Conservation (phyloP, 129 eudicot genomes). For the Flaveria trinervia region DNA sequence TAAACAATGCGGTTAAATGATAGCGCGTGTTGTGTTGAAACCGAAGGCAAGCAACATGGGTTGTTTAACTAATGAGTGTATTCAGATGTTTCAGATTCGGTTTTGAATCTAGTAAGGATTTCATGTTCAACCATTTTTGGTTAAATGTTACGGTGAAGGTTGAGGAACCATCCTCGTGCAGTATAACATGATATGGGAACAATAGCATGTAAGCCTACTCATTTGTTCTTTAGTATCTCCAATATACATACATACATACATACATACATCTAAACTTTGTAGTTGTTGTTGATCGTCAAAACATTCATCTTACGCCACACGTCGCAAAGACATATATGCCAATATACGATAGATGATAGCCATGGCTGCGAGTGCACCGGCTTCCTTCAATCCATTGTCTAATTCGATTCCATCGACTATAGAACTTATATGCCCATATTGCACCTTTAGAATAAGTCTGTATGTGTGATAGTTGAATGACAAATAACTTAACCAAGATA, state of each 20-base stretch:
- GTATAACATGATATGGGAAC: background rate
- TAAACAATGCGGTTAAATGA: slow-evolving; percentile 25
- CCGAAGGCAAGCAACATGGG: slow-evolving; percentile 62
- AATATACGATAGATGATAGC: slow-evolving; percentile 71
- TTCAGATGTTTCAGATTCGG: too few relatives aligned
- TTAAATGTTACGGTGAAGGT: too few relatives aligned
- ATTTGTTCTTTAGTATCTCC: slow-evolving; percentile 12
- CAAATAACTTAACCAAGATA: slow-evolving; percentile 85
- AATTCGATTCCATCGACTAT: slow-evolving; percentile 49
- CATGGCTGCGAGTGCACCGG: slow-evolving; percentile 62
- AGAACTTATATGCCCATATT: slow-evolving; percentile 57
- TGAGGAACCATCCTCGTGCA: too few relatives aligned
- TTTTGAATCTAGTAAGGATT: too few relatives aligned
- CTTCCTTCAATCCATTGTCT: slow-evolving; percentile 68
- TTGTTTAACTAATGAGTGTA: slow-evolving; percentile 41
- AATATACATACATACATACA: slow-evolving; percentile 2
- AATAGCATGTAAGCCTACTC: slow-evolving; percentile 7
- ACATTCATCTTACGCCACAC: slow-evolving; percentile 40
- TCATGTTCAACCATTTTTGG: too few relatives aligned
- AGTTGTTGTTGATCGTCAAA: slow-evolving; percentile 18
- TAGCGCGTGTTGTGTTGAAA: slow-evolving; percentile 31
- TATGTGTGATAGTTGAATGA: slow-evolving; percentile 94
- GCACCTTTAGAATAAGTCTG: slow-evolving; percentile 85
- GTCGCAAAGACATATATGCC: slow-evolving; percentile 72
- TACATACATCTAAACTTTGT: background rate